Evolutionary conservation across 108 stramenopile genomes (phyloP).

Genomic region (Pseudonitzschia multiseries): DNA sequence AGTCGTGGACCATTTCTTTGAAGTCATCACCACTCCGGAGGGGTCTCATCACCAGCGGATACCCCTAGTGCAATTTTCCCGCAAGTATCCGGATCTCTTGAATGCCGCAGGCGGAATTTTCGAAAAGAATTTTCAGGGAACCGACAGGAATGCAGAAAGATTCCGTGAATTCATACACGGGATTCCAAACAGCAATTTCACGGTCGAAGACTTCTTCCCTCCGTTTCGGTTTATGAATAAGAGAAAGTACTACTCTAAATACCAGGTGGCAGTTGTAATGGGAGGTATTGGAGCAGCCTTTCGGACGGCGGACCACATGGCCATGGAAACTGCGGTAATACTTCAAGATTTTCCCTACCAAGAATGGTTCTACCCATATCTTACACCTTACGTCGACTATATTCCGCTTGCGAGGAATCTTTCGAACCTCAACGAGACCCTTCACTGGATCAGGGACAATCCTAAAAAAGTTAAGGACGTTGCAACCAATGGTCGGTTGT

Average conservation of each 20-base stretch:
- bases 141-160: neutral
- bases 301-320: slow-evolving; percentile 32
- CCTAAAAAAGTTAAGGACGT: slow-evolving; percentile 25
- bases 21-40: neutral
- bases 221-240: slow-evolving; percentile 19
- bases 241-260: slow-evolving; percentile 31
- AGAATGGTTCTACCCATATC: slow-evolving; percentile 42
- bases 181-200: neutral
- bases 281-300: slow-evolving; percentile 42
- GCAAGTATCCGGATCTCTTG: slow-evolving; percentile 21
- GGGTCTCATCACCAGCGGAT: slow-evolving; percentile 14
- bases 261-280: slow-evolving; percentile 24
- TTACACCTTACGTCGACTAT: slow-evolving; percentile 48
- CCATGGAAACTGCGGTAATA: slow-evolving; percentile 23
- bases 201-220: slow-evolving; percentile 22
- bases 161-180: too few relatives aligned
- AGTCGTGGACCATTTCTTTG: neutral
- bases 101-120: slow-evolving; percentile 17
- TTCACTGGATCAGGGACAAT: slow-evolving; percentile 32
- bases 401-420: slow-evolving; percentile 35
- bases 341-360: slow-evolving; percentile 34
- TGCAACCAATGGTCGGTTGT: slow-evolving; percentile 27
- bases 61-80: slow-evolving; percentile 23
- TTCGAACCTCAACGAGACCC: slow-evolving; percentile 16
- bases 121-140: neutral